phyloP scores from a whole-genome alignment of 148 eudicot species.

The Camellia sinensis region DNA sequence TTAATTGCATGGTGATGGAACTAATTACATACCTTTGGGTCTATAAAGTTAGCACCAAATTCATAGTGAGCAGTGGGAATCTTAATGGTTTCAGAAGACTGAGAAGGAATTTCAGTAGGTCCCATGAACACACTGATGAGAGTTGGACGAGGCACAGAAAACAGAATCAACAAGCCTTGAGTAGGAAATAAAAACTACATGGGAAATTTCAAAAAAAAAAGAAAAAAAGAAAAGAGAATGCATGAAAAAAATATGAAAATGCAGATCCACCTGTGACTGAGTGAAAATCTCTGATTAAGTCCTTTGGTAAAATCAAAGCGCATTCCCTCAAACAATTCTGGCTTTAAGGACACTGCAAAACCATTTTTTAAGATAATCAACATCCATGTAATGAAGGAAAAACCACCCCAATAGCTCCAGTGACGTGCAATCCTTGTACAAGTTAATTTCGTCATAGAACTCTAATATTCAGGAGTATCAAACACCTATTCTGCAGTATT shows the following conservation, averaged over 20 bases:
- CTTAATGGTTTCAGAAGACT: slow-evolving; percentile 66
- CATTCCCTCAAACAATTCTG: slow-evolving; percentile 82
- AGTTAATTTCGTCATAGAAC: not conserved
- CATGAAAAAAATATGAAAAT: not conserved
- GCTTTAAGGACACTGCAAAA: slow-evolving; percentile 80
- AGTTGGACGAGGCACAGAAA: slow-evolving; percentile 4
- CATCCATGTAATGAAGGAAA: not conserved
- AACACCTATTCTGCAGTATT: not conserved
- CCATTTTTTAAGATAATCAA: slow-evolving; percentile 17
- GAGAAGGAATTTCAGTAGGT: slow-evolving; percentile 77
- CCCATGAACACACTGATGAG: slow-evolving; percentile 72
- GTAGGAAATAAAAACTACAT: not conserved
- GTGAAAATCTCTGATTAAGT: slow-evolving; percentile 64
- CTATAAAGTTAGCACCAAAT: slow-evolving; percentile 85
- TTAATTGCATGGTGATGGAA: not conserved
- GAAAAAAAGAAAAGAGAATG: not conserved
- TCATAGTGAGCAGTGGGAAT: slow-evolving; percentile 83
- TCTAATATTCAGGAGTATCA: not conserved
- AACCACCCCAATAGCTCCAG: not conserved
- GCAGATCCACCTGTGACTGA: slow-evolving; percentile 37
- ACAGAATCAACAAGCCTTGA: not conserved
- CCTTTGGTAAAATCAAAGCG: slow-evolving; percentile 84
- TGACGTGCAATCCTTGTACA: not conserved
- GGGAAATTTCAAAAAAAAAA: not conserved
- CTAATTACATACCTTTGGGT: slow-evolving; percentile 54